A percentile compares a stretch with the other conserved stretches of the same genome.
Conservation (phyloP, 2,329 filamentous ascomycete genomes). For the Ophiostoma ips region DNA sequence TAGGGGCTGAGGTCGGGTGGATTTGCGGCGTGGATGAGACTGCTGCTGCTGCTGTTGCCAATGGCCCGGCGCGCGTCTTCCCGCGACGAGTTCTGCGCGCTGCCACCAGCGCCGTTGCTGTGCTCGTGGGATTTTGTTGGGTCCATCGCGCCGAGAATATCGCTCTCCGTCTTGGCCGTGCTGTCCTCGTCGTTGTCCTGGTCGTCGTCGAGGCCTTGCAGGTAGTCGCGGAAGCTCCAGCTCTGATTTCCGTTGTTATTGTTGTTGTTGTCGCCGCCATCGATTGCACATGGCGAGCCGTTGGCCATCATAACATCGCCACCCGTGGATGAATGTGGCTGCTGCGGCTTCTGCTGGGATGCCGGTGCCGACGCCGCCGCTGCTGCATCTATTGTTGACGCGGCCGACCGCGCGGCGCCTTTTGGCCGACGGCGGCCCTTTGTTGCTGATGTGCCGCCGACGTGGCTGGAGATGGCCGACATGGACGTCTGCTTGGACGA, state of each 20-base stretch:
- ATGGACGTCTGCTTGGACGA: constrained; percentile 21
- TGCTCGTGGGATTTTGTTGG: constrained; percentile 21
- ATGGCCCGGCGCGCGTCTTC: too few species aligned
- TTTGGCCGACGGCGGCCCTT: constrained; percentile 17
- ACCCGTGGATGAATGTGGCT: constrained; percentile 5
- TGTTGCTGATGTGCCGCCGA: constrained; percentile 6
- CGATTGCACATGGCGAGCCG: constrained; percentile 13
- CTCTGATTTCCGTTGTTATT: constrained; percentile 17
- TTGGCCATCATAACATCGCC: constrained; percentile 32
- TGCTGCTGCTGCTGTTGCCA: background rate
- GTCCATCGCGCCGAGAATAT: constrained; percentile 19
- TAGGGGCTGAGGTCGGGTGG: constrained; percentile 10
- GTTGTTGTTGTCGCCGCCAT: too few species aligned
- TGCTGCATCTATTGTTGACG: background rate
- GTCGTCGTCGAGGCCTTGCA: constrained; percentile 24
- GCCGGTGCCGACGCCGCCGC: too few species aligned
- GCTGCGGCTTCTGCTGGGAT: background rate
- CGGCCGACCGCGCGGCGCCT: constrained; percentile 10
- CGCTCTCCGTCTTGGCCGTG: constrained; percentile 12
- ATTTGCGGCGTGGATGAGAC: background rate
- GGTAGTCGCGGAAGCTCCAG: constrained; percentile 28
- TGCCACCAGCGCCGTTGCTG: background rate
- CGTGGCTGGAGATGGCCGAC: constrained; percentile 11
- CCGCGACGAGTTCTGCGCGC: background rate
- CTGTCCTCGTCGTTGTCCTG: constrained; percentile 21